Base-by-base conservation (phyloP, 768 basidiomycete genomes). In the Pulveroboletus ravenelii region DNA sequence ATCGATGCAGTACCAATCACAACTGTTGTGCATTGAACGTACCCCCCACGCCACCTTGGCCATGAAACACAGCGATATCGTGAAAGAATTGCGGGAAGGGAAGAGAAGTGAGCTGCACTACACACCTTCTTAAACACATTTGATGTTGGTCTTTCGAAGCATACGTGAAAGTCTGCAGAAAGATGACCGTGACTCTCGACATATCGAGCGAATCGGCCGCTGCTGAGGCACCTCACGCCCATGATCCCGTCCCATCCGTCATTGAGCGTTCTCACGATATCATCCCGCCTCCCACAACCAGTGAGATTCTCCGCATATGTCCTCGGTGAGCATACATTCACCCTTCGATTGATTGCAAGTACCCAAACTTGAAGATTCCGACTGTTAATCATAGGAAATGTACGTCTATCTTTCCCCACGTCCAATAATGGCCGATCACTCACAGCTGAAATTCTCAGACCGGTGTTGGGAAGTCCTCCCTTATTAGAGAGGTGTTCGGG, bases 341-440 rank as follows among this genome's bases (percentile, higher is more conserved):
- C 9, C 5, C 10, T 25, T 23, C 5, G 14, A 34, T 35, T 7
- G 3, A 34, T 17, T 12, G 5, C 10, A 6, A 27, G 25, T 10
- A 35, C 15, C 7, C 8, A 5, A 3, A n/a, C 10, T 34, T 12
- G 3, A 45, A 45, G 44, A 15, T 45, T 45, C 32, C 44, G 44
- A 35, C 15, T 45, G 14, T 6, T 45, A 3, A 35, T 45, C 32
- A 34, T 45, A 35, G 44, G 44, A 23, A 45, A 45, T 34, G 32
- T 45, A 34, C 4, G 23, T 6, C 20, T 10, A 12, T 34, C 32
- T 34, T n/a, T 23, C 10, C 18, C 3, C 23, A n/a, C n/a, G 3
- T 12, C 6, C 5, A 14, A 35, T 3, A 6, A n/a, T 23, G 10
- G 6, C 5, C 20, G 6, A n/a, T n/a, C 6, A 34, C 32, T 25